Conservation (phyloP, 768 basidiomycete species). For the Amanita rimosa region DNA sequence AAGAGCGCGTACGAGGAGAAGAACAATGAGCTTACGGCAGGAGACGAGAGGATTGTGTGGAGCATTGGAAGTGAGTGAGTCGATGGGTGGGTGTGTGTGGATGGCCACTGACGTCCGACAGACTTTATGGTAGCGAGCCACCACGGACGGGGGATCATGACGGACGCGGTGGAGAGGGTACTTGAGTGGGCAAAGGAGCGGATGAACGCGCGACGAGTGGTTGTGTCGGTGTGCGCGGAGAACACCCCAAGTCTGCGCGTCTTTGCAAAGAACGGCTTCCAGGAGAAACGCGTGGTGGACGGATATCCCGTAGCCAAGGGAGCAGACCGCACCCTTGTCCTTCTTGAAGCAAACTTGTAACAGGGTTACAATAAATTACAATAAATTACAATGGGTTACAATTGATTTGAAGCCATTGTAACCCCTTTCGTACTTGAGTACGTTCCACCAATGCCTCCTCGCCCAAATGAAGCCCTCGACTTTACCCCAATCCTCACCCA, state of each 20-base stretch:
- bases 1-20: conserved; percentile 19
- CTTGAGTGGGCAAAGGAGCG: conserved; percentile 55
- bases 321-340: not conserved
- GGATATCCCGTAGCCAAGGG: conserved; percentile 27
- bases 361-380: too few relatives aligned
- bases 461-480: conserved; percentile 60
- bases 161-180: conserved; percentile 43
- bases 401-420: too few relatives aligned
- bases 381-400: too few relatives aligned
- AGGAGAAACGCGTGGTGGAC: conserved; percentile 23
- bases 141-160: conserved; percentile 44
- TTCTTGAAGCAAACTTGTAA: not conserved
- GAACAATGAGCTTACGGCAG: conserved; percentile 29
- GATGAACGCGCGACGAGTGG: conserved; percentile 43
- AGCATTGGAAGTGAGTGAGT: conserved; percentile 13
- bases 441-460: conserved; percentile 35
- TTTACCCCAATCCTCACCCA: conserved; percentile 86
- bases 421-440: too few relatives aligned
- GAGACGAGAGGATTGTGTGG: conserved; percentile 39
- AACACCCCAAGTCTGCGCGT: conserved; percentile 55
- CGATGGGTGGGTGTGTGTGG: too few relatives aligned
- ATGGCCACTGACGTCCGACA: not conserved
- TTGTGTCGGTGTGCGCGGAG: conserved; percentile 31
- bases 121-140: conserved; percentile 17
- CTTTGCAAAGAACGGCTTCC: conserved; percentile 59